Conservation (phyloP, 2,329 filamentous ascomycete species). For the Verticillium alfalfae region DNA sequence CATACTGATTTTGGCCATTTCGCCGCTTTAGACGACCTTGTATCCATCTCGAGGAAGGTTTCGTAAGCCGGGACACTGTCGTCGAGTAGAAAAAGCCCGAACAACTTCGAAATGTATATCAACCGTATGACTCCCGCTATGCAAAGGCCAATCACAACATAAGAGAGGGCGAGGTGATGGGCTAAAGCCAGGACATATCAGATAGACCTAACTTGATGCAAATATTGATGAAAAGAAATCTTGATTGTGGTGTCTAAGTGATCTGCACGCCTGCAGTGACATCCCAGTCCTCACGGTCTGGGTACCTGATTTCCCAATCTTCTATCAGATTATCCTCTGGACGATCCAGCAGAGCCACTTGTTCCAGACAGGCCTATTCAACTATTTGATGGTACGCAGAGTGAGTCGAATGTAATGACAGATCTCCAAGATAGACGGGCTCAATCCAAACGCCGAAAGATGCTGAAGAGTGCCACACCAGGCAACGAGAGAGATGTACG, state of each 20-base stretch:
- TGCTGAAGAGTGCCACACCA: slow-evolving; percentile 3
- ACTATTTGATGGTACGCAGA: slow-evolving; percentile 2
- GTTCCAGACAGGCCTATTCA: slow-evolving; percentile 6
- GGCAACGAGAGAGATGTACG: not conserved
- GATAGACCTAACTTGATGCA: not conserved
- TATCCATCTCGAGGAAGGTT: slow-evolving; percentile 72
- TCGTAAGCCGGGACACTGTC: slow-evolving; percentile 26
- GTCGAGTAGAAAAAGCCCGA: not conserved
- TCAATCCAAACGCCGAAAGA: slow-evolving; percentile 6
- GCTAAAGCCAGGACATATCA: not conserved
- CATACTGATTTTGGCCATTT: slow-evolving; percentile 76
- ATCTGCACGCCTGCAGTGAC: slow-evolving; percentile 8
- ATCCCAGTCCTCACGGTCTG: slow-evolving; percentile 6
- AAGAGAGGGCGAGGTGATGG: too few species aligned
- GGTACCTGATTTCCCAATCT: slow-evolving; percentile 2
- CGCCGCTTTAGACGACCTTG: slow-evolving; percentile 66
- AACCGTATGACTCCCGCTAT: too few species aligned
- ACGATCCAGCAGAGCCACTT: not conserved
- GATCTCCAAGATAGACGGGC: slow-evolving; percentile 1
- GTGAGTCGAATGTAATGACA: not conserved
- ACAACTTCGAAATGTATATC: not conserved
- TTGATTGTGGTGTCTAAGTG: slow-evolving; percentile 8
- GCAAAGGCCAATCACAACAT: not conserved
- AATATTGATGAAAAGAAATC: not conserved
- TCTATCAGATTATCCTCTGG: slow-evolving; percentile 1